These are phyloP conservation scores for Chalciporus chontae DNA, from an alignment of 768 basidiomycete genomes.

Conservation along the genomic window DNA sequence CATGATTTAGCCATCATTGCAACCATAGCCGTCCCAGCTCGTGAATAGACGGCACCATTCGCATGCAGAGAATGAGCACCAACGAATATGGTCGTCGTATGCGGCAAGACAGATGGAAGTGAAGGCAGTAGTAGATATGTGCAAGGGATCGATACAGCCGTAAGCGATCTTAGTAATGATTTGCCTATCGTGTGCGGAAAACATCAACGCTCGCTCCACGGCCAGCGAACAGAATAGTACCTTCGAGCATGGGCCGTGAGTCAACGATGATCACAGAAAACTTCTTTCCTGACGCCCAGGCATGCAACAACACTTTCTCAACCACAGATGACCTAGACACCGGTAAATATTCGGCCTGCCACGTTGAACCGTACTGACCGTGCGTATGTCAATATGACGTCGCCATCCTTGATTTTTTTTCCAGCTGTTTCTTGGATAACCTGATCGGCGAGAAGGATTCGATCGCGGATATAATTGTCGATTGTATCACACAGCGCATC, in stretches of 20 bases:
- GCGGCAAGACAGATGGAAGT: slow-evolving; percentile 72
- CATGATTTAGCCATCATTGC: slow-evolving; percentile 93
- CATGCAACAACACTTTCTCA: slow-evolving; percentile 80
- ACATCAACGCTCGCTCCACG: slow-evolving; percentile 1
- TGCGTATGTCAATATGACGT: slow-evolving; percentile 90
- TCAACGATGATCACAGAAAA: slow-evolving; percentile 95
- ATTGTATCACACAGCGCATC: slow-evolving; percentile 78
- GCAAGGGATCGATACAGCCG: slow-evolving; percentile 68
- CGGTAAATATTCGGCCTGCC: not conserved
- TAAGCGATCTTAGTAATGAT: slow-evolving; percentile 65
- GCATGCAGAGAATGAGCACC: slow-evolving; percentile 94
- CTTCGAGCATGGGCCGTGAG: slow-evolving; percentile 92
- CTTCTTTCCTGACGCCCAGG: slow-evolving; percentile 65
- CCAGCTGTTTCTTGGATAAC: slow-evolving; percentile 88
- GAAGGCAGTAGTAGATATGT: slow-evolving; percentile 92
- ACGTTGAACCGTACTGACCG: slow-evolving; percentile 45
- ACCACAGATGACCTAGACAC: slow-evolving; percentile 83
- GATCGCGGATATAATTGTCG: slow-evolving; percentile 89
- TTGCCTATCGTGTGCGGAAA: slow-evolving; percentile 53
- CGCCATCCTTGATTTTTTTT: slow-evolving; percentile 92
- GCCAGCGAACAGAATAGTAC: slow-evolving; percentile 32
- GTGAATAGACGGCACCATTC: slow-evolving; percentile 90
- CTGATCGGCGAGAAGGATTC: slow-evolving; percentile 89
- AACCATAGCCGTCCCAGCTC: slow-evolving; percentile 93
- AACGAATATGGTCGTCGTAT: slow-evolving; percentile 80